Evolutionary conservation across 257 asterid species (phyloP), one percentile per base, ranked within the genome.

Genomic region (Schizonepeta tenuifolia): DNA sequence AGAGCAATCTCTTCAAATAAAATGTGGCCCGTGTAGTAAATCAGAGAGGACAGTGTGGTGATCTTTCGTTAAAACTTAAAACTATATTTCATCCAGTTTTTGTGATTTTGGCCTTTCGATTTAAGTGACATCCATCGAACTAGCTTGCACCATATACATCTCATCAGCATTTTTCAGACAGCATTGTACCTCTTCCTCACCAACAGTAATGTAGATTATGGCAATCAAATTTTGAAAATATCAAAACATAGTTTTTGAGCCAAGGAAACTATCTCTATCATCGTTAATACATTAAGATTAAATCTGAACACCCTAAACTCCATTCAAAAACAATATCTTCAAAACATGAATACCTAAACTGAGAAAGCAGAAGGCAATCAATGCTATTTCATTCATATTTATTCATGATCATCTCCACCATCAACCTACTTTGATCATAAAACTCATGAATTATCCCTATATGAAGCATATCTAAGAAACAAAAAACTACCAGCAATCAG

Each of bases 401-500:
- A 26, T 38, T 26, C 64, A 57, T 57, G 61, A 57, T 26, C 21
- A 26, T 57, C 41, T 26, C 40, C 64, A 64, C 36, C 31, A 65
- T 53, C 60, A 18, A 46, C 65, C 47, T 36, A 20, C 65, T 44
- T 28, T 3, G 70, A 69, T 17, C 31, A 61, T 36, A 35, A 61
- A n/a, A 36, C 3, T 54, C 56, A 50, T 71, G 58, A 15, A 14
- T 18, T 6, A 26, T 14, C 62, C 67, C 65, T 59, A 55, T 20
- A 36, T n/a, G 36, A 54, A 28, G 38, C 28, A 53, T 54, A 68
- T 1, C 60, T 14, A 65, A 71, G 22, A 68, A 1, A 65, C 77
- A 61, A 79, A 57, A 54, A 67, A 14, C 63, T 26, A 49, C 38
- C 26, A 28, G 43, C 63, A 62, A 43, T n/a, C 73, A 67, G 24